phyloP scores from a whole-genome alignment of 2,329 filamentous ascomycete genomes.

The Aureobasidium mangrovei region DNA sequence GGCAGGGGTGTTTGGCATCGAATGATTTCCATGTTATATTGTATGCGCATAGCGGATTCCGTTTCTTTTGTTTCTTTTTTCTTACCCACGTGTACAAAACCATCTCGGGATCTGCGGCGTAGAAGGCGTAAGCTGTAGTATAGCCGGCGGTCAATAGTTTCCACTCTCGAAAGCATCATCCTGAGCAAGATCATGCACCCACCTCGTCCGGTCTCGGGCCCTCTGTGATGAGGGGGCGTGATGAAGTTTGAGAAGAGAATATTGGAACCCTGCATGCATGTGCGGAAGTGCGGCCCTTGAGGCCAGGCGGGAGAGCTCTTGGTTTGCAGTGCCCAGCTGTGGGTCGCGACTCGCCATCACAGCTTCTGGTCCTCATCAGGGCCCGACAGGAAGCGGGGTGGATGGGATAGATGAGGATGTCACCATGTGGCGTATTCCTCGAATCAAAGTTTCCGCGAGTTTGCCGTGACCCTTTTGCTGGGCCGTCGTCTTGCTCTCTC shows the following conservation, averaged over 20 bases:
- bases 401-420: neutral
- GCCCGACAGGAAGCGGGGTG: neutral
- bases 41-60: constrained; percentile 13
- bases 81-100: neutral
- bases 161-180: neutral
- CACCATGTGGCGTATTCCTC: too few species aligned
- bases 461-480: too few species aligned
- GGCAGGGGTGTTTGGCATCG: neutral
- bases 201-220: too few species aligned
- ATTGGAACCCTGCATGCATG: too few species aligned
- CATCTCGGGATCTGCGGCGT: neutral
- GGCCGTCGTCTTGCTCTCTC: too few species aligned
- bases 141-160: neutral
- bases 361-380: neutral
- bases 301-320: neutral
- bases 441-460: too few species aligned
- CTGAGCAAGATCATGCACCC: neutral
- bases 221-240: too few species aligned
- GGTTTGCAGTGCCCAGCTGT: constrained; percentile 5
- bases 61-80: constrained; percentile 5
- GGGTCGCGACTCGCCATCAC: neutral
- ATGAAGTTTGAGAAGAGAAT: too few species aligned
- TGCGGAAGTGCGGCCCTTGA: neutral
- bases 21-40: neutral
- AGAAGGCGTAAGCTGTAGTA: neutral